Base-by-base conservation (phyloP, 768 basidiomycete species). In the Pholiota microspora region DNA sequence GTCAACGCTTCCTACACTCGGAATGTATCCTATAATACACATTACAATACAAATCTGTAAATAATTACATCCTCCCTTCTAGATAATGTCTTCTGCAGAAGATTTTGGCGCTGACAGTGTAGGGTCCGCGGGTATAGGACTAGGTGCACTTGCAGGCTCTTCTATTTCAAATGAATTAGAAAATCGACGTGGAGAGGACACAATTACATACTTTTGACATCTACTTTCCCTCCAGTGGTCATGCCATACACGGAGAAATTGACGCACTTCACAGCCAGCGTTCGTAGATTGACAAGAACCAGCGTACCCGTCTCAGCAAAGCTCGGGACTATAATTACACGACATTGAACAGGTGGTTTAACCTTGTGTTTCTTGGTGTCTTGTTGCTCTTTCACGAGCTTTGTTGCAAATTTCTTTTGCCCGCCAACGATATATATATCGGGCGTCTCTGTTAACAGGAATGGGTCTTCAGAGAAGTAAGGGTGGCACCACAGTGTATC, bases 401-500 rank as follows among this genome's bases (percentile, higher is more conserved):
- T 79, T 3, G 94, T 96, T 52, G 77, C 82, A 62, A 98, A 98
- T 56, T 73, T 73, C 27, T 88, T 85, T 71, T 98, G 95, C 56
- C 92, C 92, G 29, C 97, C 97, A n/a, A 95, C 77, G 60, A 95
- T 77, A 68, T 98, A 98, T 25, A 98, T 70, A 65, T 97, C 85
- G 13, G 97, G 97, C 7, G 92, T 88, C 65, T 86, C 80, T n/a
- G 73, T 62, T 28, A 99, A 78, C 53, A 97, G 77, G 72, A 99
- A 99, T 0, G 97, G 97, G 66, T 99, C 97, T 15, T 76, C 73
- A 25, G 82, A 77, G 47, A 89, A 83, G 73, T 89, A 98, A 15
- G 97, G 97, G 68, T 98, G 95, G 63, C 97, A 98, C 94, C 94
- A 98, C 3, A 99, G 79, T 0, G 97, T 99, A 70, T 99, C 97